Base-by-base conservation (phyloP, 1,284 basidiomycete genomes). In the Sphagnurus paluster region DNA sequence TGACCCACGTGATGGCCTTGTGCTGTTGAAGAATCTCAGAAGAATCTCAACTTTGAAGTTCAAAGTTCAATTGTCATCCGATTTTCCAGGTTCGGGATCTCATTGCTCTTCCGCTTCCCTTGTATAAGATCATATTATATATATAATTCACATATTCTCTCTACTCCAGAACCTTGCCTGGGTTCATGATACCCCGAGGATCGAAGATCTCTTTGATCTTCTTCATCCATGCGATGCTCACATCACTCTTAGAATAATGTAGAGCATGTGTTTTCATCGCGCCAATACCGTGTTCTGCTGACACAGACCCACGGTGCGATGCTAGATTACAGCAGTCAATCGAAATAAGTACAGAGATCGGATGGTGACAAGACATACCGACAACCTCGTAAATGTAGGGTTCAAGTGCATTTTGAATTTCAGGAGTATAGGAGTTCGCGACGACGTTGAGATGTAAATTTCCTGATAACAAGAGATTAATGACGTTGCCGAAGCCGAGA, bases 361-460 rank as follows among this genome's bases (percentile, higher is more conserved):
- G 42, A 26, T 39, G 21, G 49, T 17, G 2, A 34, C 26, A 30
- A 33, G 17, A 78, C 86, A 58, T 58, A 85, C 86, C 74, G 50
- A 95, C 90, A 49, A 97, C 79, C 67, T 99, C 94, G 65, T 96
- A 99, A 26, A 99, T 81, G 66, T 92, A 98, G 5, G 96, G 96
- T 64, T 99, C 97, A 19, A 99, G 77, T 9, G 91, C 87, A 38
- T 78, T 79, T 63, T 95, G 87, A 38, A 98, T 82, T 64, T 94
- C 91, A 2, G 82, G 76, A 2, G 86, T 82, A 66, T 95, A 99
- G 28, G 79, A 72, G 44, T 86, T 67, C 0, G 95, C 94, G n/a
- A 95, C 81, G 40, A 96, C 80, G 66, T 99, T 99, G 63, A 99
- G 71, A 63, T 99, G 96, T 41, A 99, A 68, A 61, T 99, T 99